Base-by-base conservation (phyloP, 1,139 yeast species). In the Magnusiomyces suaveolens region DNA sequence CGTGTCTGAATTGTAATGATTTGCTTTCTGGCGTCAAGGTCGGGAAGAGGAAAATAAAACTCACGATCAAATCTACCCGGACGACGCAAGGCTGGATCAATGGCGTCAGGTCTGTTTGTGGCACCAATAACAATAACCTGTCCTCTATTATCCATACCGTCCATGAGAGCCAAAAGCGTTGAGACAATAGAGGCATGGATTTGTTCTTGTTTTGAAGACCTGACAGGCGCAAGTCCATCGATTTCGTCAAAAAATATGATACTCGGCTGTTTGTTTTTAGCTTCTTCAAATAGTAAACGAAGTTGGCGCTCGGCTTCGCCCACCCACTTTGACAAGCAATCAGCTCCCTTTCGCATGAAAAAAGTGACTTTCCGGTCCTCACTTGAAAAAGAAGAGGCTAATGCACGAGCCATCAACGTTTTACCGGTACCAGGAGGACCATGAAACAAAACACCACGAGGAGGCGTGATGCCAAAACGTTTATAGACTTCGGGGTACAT, bases 341-440 rank as follows among this genome's bases (percentile, higher is more conserved):
- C 99, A 0, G 98, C 97, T 61, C 99, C 99, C 69, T 94, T 94
- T 60, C 99, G 76, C 99, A 94, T 94, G 70, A 89, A 94, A 66
- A 94, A 94, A 0, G 98, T 88, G 55, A 94, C 90, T 64, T 92
- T 92, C 57, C 86, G 75, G 4, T 75, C 77, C 14, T 86, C 82
- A 0, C 94, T 81, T 0, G 96, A 86, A 64, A 96, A 90, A 62
- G 95, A 86, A 0, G 97, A 92, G 0, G 98, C 98, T 52, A 94
- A 74, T 0, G 98, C 99, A 59, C 98, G 75, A 0, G 98, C 98
- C 96, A 94, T 89, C 53, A 94, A 76, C 0, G 99, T 94, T 67
- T 94, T 94, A 76, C 99, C 99, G 0, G 98, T 94, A 61, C 99
- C 99, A 1, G 99, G 99, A 2, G 98, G 99, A 46, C 99, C 99